phyloP scores from a whole-genome alignment of 2,329 filamentous ascomycete species.

The Cladophialophora immunda region DNA sequence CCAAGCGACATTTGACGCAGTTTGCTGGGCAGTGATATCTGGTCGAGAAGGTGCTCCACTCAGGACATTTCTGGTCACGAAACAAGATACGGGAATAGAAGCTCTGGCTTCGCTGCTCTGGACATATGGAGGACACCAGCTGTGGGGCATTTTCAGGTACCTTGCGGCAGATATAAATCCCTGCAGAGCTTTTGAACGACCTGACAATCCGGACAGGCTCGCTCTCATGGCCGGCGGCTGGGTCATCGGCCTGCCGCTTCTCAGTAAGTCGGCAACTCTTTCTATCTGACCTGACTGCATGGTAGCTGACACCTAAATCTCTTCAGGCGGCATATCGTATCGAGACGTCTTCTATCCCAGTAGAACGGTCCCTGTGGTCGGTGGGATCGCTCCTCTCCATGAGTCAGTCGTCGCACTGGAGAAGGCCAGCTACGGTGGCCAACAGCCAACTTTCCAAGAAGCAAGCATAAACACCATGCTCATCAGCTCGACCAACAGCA shows the following conservation, averaged over 20 bases:
- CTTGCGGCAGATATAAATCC: background rate
- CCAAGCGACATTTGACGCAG: background rate
- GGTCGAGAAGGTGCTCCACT: background rate
- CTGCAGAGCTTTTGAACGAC: background rate
- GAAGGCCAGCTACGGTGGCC: slow-evolving; percentile 1
- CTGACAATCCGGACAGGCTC: background rate
- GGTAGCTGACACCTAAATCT: background rate
- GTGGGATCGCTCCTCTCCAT: slow-evolving; percentile 3
- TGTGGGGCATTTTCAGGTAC: slow-evolving; percentile 6
- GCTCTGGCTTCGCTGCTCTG: background rate
- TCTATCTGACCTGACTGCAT: background rate
- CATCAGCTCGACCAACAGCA: slow-evolving; percentile 7
- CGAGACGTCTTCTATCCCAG: slow-evolving; percentile 1
- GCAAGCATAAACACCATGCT: slow-evolving; percentile 12
- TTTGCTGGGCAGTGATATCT: slow-evolving; percentile 7
- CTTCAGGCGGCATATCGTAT: background rate
- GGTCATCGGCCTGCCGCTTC: background rate
- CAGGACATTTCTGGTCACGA: slow-evolving; percentile 4
- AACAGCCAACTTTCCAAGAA: background rate
- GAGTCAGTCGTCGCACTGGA: background rate
- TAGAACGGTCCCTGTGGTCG: background rate
- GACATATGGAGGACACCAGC: background rate
- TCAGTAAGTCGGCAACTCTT: background rate
- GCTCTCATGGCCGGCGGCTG: background rate
- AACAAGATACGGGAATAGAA: background rate